Evolutionary conservation across 352 stramenopile genomes (phyloP), one percentile per base, ranked within the genome.

Genomic region (Phytophthora palmivora): DNA sequence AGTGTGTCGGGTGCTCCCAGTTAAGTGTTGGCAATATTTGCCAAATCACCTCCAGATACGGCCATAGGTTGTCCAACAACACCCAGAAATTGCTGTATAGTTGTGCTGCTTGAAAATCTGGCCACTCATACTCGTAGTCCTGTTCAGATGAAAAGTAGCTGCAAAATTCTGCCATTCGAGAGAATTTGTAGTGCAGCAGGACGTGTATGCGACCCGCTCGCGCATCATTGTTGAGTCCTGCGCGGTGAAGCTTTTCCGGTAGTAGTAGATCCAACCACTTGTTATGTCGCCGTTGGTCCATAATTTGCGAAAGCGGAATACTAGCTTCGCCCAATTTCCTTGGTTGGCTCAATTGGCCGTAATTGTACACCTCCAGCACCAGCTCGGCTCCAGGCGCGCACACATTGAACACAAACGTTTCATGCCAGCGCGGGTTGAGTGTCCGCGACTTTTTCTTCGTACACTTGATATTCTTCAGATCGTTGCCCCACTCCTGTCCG

Each of bases 41-140:
- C 86, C 86, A 95, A 4, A 86, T 76, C 41, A 95, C 84, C 58
- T 95, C 86, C 12, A 95, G 53, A 61, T 95, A 95, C 41, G 86
- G 86, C 86, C 86, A 95, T 10, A 95, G 63, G 38, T 88, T 88
- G 60, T 95, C 86, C 2, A 95, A 50, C 21, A 95, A 63, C 12
- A 95, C 81, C 86, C 86, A 95, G 51, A 95, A 95, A 59, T 92
- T 95, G 70, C 78, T 92, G 72, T 95, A 95, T 33, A 95, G 52
- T 36, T 88, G 82, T 28, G 86, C 86, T 6, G 86, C 86, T 51
- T 93, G 78, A 59, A 95, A 95, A 9, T 91, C 78, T 0, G 86
- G 86, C 84, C 84, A 93, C 32, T 92, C 82, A 37, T 89, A 80
- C n/a, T 85, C 79, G 51, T 87, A 93, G 3, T 62, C 64, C 24